These are phyloP conservation scores for Beauveria brongniartii DNA, from an alignment of 2,329 filamentous ascomycete species.

Conservation along the genomic window DNA sequence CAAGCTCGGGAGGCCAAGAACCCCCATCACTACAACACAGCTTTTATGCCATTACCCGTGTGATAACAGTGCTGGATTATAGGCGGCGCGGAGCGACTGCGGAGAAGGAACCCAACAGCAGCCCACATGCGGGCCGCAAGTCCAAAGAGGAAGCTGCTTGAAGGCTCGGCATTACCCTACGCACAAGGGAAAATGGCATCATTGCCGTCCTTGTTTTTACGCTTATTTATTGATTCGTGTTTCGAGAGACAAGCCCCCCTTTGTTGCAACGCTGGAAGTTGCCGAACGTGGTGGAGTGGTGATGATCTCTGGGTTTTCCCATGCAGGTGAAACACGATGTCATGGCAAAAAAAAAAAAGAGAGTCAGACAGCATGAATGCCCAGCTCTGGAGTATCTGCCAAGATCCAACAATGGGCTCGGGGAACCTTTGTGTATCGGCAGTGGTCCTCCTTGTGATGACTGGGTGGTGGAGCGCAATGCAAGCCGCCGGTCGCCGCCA, in stretches of 20 bases:
- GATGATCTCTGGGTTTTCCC: neutral
- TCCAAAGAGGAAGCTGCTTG: conserved; percentile 9
- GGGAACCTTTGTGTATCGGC: neutral
- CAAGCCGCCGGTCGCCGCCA: neutral
- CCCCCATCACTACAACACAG: no score
- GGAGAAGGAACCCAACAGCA: neutral
- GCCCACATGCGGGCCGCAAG: neutral
- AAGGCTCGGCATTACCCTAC: neutral
- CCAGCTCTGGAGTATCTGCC: neutral
- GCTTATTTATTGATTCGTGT: neutral
- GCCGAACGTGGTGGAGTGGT: neutral
- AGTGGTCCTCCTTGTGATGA: no score
- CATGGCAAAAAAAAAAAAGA: neutral
- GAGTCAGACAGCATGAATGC: no score
- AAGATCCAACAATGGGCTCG: neutral
- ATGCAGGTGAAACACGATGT: neutral
- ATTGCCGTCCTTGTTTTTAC: neutral
- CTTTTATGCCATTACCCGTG: neutral
- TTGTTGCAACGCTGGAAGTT: neutral
- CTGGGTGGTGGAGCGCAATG: neutral
- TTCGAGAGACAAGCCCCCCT: neutral
- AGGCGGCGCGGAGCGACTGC: neutral
- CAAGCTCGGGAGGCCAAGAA: neutral
- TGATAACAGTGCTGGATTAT: neutral
- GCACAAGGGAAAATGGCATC: neutral